phyloP scores from a whole-genome alignment of 129 eudicot genomes.

The Flaveria brownii region DNA sequence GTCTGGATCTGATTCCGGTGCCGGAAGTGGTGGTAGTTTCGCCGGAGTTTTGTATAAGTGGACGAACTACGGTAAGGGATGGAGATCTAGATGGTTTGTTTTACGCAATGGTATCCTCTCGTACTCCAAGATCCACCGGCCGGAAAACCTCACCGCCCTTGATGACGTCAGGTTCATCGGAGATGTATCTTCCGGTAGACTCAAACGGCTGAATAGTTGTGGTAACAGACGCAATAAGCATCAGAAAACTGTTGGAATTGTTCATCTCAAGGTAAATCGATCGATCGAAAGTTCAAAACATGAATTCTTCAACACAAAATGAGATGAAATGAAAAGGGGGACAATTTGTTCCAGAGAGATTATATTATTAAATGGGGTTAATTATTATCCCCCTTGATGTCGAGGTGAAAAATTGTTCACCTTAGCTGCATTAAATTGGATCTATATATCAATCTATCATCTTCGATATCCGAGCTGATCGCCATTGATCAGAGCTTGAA shows the following conservation, averaged over 20 bases:
- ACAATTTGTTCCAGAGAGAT: background rate
- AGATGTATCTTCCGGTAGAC: slow-evolving; percentile 38
- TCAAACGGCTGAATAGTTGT: slow-evolving; percentile 41
- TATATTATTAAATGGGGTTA: background rate
- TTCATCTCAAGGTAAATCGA: slow-evolving; percentile 65
- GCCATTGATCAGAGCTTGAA: slow-evolving; percentile 8
- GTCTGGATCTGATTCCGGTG: slow-evolving; percentile 56
- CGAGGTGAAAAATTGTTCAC: background rate
- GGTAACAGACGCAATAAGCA: slow-evolving; percentile 35
- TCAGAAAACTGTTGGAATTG: slow-evolving; percentile 52
- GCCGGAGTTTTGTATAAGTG: slow-evolving; percentile 81
- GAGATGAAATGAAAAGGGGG: slow-evolving; percentile 15
- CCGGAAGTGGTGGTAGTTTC: slow-evolving; percentile 42
- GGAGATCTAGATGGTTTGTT: slow-evolving; percentile 94
- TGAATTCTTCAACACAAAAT: background rate
- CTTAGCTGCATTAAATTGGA: slow-evolving; percentile 15
- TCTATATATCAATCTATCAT: no score
- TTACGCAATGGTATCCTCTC: slow-evolving; percentile 70
- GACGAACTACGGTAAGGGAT: slow-evolving; percentile 91
- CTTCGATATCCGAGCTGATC: no score
- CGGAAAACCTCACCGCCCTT: slow-evolving; percentile 43
- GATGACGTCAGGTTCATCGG: slow-evolving; percentile 77
- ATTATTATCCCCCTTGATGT: no score
- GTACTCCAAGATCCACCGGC: slow-evolving; percentile 63
- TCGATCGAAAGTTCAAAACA: background rate